Evolutionary conservation across 495 filamentous ascomycete genomes (phyloP), one percentile per base, ranked within the genome.

Genomic region (Hypoxylon lenormandii): DNA sequence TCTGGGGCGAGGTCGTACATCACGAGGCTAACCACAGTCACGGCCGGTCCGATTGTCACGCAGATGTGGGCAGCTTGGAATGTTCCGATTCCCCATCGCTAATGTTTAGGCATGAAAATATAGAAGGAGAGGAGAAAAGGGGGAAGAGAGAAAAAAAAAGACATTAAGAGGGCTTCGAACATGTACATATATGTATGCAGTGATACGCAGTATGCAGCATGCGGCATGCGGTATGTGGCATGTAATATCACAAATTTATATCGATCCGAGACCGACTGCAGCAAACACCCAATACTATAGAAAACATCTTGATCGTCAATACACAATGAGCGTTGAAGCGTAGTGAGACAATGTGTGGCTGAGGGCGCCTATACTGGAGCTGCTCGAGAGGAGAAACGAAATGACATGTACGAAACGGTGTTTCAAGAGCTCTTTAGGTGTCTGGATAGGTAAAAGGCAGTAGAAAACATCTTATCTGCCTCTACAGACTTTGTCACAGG

Each of bases 1-100:
- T 49, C 18, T 60, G 10, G 30, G 55, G 12, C 36, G 40, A 56
- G 33, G 56, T 70, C 15, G 51, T 49, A 65, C 56, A 55, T 61
- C 56, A 65, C 60, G 53, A 65, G 61, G 50, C 50, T 28, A 56
- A 46, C 36, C 45, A 37, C 56, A 60, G 42, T 50, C 23, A 22
- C 21, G 55, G 56, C 61, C 67, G 67, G 61, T 61, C 67, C 61
- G 61, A 70, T 70, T 70, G 56, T 53, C 48, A 43, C 56, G 43
- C 50, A 61, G 23, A 60, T 19, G 55, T 33, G 52, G 52, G 51
- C 43, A 55, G 47, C 42, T 42, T 42, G 3, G 42, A 52, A 52
- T 23, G 48, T 42, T 30, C 51, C 49, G 4, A 22, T n/a, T 42
- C 38, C 4, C 15, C 30, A 33, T 33, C 10, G 10, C 10, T 7